These are phyloP conservation scores for Dipodascus geniculatus DNA, from an alignment of 805 yeast species.

Conservation along the genomic window DNA sequence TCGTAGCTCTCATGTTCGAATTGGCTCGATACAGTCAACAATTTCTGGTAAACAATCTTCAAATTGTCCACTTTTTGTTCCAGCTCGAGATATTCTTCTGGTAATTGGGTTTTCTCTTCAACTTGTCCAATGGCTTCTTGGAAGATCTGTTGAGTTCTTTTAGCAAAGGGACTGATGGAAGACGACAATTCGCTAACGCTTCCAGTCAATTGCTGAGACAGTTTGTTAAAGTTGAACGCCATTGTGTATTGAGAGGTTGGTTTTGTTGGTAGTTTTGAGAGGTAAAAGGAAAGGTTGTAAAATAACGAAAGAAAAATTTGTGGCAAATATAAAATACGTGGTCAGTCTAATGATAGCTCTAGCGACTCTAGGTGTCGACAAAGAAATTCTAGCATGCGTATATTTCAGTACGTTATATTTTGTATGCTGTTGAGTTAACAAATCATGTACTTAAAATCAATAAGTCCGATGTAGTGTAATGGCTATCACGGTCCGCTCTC, in stretches of 20 bases:
- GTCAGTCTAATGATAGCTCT: background rate
- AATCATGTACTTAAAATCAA: background rate
- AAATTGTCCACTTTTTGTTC: constrained; percentile 66
- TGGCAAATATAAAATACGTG: background rate
- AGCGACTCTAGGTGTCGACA: too few species aligned
- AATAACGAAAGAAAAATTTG: background rate
- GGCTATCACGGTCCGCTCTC: constrained; percentile 2
- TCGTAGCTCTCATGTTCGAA: constrained; percentile 75
- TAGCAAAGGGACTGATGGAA: constrained; percentile 60
- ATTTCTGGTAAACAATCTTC: constrained; percentile 50
- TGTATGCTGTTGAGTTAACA: background rate
- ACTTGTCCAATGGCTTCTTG: constrained; percentile 73
- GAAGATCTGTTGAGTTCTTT: constrained; percentile 65
- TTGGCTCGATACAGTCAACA: constrained; percentile 41
- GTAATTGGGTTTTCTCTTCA: constrained; percentile 74
- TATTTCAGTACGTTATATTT: background rate
- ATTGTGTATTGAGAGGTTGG: background rate
- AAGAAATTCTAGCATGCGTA: too few species aligned
- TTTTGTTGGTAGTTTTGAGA: background rate
- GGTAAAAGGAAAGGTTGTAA: background rate
- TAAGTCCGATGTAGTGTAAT: constrained; percentile 1
- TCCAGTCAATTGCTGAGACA: constrained; percentile 25
- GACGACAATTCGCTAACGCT: constrained; percentile 27
- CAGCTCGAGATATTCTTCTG: constrained; percentile 66
- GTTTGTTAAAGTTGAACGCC: constrained; percentile 27